Evolutionary conservation across 2,329 filamentous ascomycete species (phyloP).

Genomic region (Beauveria australis): DNA sequence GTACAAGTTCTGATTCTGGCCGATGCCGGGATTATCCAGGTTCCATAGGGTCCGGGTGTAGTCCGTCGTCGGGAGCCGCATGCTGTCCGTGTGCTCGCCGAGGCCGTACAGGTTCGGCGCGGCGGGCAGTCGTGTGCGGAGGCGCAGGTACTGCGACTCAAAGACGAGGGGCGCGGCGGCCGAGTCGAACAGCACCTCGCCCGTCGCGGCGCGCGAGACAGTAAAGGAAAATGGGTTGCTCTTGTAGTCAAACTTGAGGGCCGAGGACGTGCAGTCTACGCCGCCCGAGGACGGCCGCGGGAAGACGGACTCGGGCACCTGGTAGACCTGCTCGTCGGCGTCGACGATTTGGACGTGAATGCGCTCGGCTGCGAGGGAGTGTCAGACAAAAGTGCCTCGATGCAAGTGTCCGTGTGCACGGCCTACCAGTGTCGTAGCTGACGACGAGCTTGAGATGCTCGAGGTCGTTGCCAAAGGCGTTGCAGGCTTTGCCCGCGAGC

Average conservation of each 20-base stretch:
- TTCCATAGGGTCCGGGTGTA: constrained; percentile 58
- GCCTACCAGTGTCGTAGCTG: constrained; percentile 53
- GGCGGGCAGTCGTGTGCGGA: constrained; percentile 58
- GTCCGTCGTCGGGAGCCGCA: constrained; percentile 55
- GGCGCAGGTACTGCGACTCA: constrained; percentile 63
- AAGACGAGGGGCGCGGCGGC: constrained; percentile 57
- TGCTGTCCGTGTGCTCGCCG: constrained; percentile 63
- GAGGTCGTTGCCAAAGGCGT: constrained; percentile 18
- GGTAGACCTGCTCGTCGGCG: constrained; percentile 55
- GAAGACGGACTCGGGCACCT: constrained; percentile 59
- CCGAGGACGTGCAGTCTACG: constrained; percentile 20
- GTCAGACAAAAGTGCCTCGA: not conserved
- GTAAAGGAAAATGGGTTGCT: constrained; percentile 55
- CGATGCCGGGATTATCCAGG: constrained; percentile 55
- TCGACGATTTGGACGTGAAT: constrained; percentile 68
- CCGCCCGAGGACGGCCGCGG: constrained; percentile 43
- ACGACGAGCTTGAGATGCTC: constrained; percentile 43
- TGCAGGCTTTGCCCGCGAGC: constrained; percentile 18
- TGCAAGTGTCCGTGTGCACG: constrained; percentile 30
- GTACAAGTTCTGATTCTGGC: constrained; percentile 62
- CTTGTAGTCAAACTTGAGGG: constrained; percentile 33
- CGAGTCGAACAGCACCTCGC: constrained; percentile 55
- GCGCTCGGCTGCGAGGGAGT: constrained; percentile 41
- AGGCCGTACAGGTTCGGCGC: constrained; percentile 66
- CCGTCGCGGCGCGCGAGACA: constrained; percentile 30